Evolutionary conservation across 169 alveolate species (phyloP).

Genomic region (Eimeria tenella): DNA sequence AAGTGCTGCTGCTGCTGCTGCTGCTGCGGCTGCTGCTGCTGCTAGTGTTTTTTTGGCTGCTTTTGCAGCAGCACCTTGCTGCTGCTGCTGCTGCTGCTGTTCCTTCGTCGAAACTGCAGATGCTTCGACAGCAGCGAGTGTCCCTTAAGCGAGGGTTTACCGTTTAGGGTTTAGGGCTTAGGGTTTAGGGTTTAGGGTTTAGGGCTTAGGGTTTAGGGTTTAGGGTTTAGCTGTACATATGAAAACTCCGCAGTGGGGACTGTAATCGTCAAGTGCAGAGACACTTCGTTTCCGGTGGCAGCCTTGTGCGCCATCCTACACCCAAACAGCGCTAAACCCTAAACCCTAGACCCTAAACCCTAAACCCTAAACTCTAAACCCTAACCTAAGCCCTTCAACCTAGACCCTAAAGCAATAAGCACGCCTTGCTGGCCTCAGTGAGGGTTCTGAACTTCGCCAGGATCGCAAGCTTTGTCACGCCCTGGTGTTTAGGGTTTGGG

Average conservation of each 20-base stretch:
- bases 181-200: no score
- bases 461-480: no score
- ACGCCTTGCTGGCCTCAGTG: no score
- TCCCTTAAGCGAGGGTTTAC: no score
- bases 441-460: no score
- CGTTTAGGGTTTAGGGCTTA: no score
- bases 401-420: no score
- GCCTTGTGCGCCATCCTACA: constrained; percentile 76
- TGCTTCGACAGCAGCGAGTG: no score
- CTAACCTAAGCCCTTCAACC: not conserved
- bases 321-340: not conserved
- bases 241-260: constrained; percentile 75
- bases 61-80: not conserved
- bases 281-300: constrained; percentile 33
- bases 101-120: no score
- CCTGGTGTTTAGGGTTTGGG: no score
- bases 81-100: not conserved
- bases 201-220: constrained; percentile 30
- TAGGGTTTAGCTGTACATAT: constrained; percentile 55
- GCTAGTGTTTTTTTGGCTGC: not conserved
- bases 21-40: constrained; percentile 1
- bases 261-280: constrained; percentile 79
- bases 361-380: constrained; percentile 8
- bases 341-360: constrained; percentile 25
- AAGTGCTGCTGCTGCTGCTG: constrained; percentile 40